Percentiles rank a stretch among this genome's conserved stretches.
Evolutionary conservation across 768 basidiomycete species (phyloP).

Genomic region (Macrolepiota albuminosa): DNA sequence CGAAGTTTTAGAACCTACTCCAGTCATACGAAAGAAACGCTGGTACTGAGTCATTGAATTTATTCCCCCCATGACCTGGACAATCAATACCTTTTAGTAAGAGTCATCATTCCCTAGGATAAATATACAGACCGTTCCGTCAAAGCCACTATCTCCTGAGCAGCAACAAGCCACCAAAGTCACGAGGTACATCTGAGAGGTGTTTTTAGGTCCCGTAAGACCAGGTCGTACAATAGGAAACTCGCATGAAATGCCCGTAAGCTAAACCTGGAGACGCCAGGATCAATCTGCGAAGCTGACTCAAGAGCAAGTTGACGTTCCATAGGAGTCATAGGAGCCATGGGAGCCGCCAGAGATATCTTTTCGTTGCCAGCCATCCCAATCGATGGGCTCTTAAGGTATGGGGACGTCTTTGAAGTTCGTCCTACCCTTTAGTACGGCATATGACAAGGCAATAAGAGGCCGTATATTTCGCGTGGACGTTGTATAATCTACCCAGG

Average conservation of each 20-base stretch:
- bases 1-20: conserved; percentile 41
- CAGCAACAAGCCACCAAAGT: conserved; percentile 45
- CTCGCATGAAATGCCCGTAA: conserved; percentile 33
- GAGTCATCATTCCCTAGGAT: not conserved
- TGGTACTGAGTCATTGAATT: conserved; percentile 48
- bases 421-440: not conserved
- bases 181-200: conserved; percentile 36
- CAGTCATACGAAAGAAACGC: conserved; percentile 38
- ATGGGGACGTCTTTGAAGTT: not conserved
- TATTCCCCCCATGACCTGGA: conserved; percentile 47
- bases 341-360: conserved; percentile 9
- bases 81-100: not conserved
- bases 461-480: not conserved
- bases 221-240: not conserved
- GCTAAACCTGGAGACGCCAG: conserved; percentile 33
- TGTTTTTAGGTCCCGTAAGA: not conserved
- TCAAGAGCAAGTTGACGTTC: conserved; percentile 36
- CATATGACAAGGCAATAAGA: not conserved
- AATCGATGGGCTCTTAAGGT: not conserved
- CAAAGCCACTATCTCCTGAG: conserved; percentile 49
- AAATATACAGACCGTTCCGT: conserved; percentile 37
- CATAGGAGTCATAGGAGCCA: conserved; percentile 27
- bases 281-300: conserved; percentile 36
- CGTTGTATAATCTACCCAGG: not conserved
- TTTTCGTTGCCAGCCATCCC: conserved; percentile 11